phyloP scores from a whole-genome alignment of 495 filamentous ascomycete species.

The Elaphomyces granulatus region DNA sequence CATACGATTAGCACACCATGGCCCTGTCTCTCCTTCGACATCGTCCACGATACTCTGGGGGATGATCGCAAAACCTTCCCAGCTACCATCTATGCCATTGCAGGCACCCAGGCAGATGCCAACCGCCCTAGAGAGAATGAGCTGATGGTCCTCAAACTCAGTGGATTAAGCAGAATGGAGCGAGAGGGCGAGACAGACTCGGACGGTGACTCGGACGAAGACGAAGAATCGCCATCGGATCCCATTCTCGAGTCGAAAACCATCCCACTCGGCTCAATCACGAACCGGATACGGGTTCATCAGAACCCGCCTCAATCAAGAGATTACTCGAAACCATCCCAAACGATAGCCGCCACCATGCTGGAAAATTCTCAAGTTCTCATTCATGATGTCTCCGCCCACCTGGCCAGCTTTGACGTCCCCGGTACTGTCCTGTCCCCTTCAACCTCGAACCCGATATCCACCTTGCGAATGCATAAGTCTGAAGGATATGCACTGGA shows the following conservation, averaged over 20 bases:
- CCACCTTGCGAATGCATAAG: constrained; percentile 80
- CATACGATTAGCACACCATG: constrained; percentile 83
- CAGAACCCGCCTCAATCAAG: constrained; percentile 48
- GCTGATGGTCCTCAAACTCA: constrained; percentile 89
- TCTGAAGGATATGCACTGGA: constrained; percentile 88
- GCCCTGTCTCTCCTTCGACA: constrained; percentile 94
- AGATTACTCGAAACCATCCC: constrained; percentile 53
- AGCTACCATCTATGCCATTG: constrained; percentile 82
- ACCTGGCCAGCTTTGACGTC: constrained; percentile 74
- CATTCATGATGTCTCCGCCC: constrained; percentile 84
- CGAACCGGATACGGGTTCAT: constrained; percentile 81
- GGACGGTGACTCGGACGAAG: constrained; percentile 59
- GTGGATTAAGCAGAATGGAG: constrained; percentile 75
- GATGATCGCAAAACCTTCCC: constrained; percentile 83
- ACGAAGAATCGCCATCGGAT: constrained; percentile 64
- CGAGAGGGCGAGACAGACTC: constrained; percentile 51
- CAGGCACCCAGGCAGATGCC: constrained; percentile 81
- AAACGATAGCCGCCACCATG: constrained; percentile 80
- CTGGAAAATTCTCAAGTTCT: constrained; percentile 74
- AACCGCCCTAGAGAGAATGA: constrained; percentile 70
- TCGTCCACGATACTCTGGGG: constrained; percentile 75
- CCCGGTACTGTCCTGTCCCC: constrained; percentile 69
- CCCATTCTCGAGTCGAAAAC: constrained; percentile 87
- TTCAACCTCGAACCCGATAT: constrained; percentile 70
- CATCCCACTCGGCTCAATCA: constrained; percentile 70